Evolutionary conservation across 192 early-diverging fungal genomes (phyloP).

Genomic region (Kickxella alabastrina): DNA sequence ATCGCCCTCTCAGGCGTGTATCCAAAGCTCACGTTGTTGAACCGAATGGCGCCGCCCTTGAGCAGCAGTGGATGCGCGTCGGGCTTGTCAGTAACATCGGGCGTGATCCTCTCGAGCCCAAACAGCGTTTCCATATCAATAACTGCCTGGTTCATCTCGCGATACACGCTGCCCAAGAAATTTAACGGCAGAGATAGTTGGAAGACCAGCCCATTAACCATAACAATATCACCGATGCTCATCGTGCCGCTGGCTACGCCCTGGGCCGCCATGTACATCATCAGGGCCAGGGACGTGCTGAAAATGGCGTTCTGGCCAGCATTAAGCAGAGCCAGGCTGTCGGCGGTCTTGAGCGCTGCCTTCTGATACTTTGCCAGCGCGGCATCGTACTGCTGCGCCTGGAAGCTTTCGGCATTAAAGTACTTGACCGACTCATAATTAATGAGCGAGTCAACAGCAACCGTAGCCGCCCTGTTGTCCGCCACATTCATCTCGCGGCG

Average conservation of each 20-base stretch:
- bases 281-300: slow-evolving; percentile 80
- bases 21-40: slow-evolving; percentile 88
- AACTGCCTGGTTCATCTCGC: slow-evolving; percentile 90
- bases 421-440: slow-evolving; percentile 98
- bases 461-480: slow-evolving; percentile 91
- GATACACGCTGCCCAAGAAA: slow-evolving; percentile 96
- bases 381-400: slow-evolving; percentile 83
- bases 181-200: slow-evolving; percentile 96
- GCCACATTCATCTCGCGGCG: slow-evolving; percentile 91
- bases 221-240: slow-evolving; percentile 96
- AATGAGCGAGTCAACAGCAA: slow-evolving; percentile 92
- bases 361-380: slow-evolving; percentile 88
- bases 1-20: slow-evolving; percentile 76
- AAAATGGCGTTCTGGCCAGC: slow-evolving; percentile 96
- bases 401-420: slow-evolving; percentile 92
- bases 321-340: slow-evolving; percentile 87
- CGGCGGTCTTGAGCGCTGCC: slow-evolving; percentile 86
- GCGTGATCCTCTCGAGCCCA: slow-evolving; percentile 62
- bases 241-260: slow-evolving; percentile 75
- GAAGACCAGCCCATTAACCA: slow-evolving; percentile 98
- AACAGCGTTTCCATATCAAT: slow-evolving; percentile 99
- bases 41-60: slow-evolving; percentile 70
- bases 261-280: slow-evolving; percentile 96
- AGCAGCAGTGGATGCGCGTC: slow-evolving; percentile 55
- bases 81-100: slow-evolving; percentile 58